These are phyloP conservation scores for Linderniella brevidens DNA, from an alignment of 257 asterid species.

Conservation along the genomic window DNA sequence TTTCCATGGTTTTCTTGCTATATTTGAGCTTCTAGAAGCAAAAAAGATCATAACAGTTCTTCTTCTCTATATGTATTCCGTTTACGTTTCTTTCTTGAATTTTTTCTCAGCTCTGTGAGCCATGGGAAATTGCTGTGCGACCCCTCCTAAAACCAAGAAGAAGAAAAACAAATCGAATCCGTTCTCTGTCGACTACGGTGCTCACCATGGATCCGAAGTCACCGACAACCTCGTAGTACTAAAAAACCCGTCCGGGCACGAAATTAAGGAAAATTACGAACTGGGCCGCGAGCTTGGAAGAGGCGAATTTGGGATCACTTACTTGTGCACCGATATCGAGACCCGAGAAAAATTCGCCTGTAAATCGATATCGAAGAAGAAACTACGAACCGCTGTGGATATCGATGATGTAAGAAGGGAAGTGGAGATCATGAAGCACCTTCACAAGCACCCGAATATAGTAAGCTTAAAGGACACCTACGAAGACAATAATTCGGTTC, in stretches of 20 bases:
- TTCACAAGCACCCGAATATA: too few species aligned
- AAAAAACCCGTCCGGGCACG: background rate
- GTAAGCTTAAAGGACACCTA: background rate
- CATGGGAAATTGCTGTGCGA: constrained; percentile 1
- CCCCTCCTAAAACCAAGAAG: background rate
- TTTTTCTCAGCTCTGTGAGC: background rate
- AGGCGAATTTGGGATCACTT: background rate
- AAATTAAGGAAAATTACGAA: background rate
- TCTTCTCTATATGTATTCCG: too few species aligned
- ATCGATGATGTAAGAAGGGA: background rate
- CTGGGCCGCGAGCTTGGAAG: constrained; percentile 1
- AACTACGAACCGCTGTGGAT: background rate
- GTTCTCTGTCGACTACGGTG: background rate
- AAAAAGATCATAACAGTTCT: too few species aligned
- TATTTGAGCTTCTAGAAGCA: too few species aligned
- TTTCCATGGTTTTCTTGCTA: too few species aligned
- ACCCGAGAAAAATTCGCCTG: background rate
- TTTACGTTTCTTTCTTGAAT: background rate
- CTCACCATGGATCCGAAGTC: background rate
- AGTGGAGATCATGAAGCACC: too few species aligned
- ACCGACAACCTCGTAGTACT: background rate
- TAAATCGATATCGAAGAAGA: background rate
- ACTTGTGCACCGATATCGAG: background rate
- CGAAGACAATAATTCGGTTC: background rate
- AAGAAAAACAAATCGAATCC: background rate